phyloP scores from a whole-genome alignment of 106 monocot genomes.

The Dendrobium catenatum region DNA sequence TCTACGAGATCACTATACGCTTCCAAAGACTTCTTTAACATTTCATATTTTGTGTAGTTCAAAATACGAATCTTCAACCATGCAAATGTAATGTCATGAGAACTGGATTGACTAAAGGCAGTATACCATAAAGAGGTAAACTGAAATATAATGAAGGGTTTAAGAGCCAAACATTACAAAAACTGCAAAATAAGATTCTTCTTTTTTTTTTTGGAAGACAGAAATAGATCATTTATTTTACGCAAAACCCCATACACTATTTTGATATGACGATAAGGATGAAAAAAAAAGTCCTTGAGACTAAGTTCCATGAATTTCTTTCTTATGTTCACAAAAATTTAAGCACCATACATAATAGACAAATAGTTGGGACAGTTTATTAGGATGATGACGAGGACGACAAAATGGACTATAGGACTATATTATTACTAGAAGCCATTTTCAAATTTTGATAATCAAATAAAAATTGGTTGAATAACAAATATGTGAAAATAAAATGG shows the following conservation, averaged over 20 bases:
- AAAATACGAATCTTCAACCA: constrained; percentile 48
- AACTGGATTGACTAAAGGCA: not conserved
- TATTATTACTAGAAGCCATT: not conserved
- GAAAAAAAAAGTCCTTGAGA: not conserved
- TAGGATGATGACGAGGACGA: not conserved
- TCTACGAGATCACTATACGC: constrained; percentile 69
- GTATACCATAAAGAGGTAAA: not conserved
- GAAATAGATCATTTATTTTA: not conserved
- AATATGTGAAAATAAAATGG: not conserved
- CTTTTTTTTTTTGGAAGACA: not conserved
- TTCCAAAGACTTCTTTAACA: constrained; percentile 63
- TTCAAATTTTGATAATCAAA: not conserved
- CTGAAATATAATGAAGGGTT: not conserved
- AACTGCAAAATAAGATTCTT: not conserved
- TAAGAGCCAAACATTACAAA: not conserved
- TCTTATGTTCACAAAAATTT: not conserved
- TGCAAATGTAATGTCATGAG: not conserved
- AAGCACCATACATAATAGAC: not conserved
- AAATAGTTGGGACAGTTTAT: not conserved
- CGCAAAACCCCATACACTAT: not conserved
- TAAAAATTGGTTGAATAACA: not conserved
- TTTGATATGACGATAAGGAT: not conserved
- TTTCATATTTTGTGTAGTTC: constrained; percentile 69
- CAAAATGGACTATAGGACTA: no score
- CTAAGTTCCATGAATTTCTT: not conserved